A percentile compares a stretch with the other conserved stretches of the same genome.
Conservation (phyloP, 1,139 yeast genomes). For the Candida sp. region DNA sequence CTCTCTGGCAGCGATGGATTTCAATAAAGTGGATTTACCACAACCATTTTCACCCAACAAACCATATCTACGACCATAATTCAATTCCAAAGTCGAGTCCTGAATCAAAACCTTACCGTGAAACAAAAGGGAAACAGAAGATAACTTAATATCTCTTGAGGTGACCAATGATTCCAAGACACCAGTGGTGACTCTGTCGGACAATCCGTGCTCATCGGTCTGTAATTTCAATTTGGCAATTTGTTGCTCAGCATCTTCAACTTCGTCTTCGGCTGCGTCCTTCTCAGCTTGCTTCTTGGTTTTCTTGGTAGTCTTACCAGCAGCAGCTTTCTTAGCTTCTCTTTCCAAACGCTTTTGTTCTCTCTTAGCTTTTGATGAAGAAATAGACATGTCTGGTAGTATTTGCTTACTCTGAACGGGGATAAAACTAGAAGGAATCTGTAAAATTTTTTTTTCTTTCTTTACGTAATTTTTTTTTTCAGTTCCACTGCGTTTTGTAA, state of each 20-base stretch:
- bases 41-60: slow-evolving; percentile 98
- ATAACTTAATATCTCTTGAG: slow-evolving; percentile 92
- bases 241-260: slow-evolving; percentile 71
- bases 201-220: slow-evolving; percentile 90
- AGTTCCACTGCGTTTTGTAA: neutral
- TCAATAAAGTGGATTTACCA: slow-evolving; percentile 96
- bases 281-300: slow-evolving; percentile 59
- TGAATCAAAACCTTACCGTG: slow-evolving; percentile 97
- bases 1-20: slow-evolving; percentile 95
- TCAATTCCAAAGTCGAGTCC: slow-evolving; percentile 90
- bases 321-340: slow-evolving; percentile 70
- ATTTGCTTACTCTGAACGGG: neutral
- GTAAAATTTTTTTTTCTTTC: slow-evolving; percentile 7
- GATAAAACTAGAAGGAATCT: slow-evolving; percentile 1
- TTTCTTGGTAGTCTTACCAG: slow-evolving; percentile 72
- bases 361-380: slow-evolving; percentile 97
- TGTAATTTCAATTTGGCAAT: slow-evolving; percentile 90
- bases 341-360: slow-evolving; percentile 76
- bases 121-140: slow-evolving; percentile 89
- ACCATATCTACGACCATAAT: slow-evolving; percentile 97
- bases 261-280: slow-evolving; percentile 63
- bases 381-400: slow-evolving; percentile 48
- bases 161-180: slow-evolving; percentile 88
- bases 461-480: slow-evolving; percentile 1
- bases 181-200: slow-evolving; percentile 99